phyloP scores from a whole-genome alignment of 768 basidiomycete genomes.

The Tylopilus plumbeoviolaceoides region DNA sequence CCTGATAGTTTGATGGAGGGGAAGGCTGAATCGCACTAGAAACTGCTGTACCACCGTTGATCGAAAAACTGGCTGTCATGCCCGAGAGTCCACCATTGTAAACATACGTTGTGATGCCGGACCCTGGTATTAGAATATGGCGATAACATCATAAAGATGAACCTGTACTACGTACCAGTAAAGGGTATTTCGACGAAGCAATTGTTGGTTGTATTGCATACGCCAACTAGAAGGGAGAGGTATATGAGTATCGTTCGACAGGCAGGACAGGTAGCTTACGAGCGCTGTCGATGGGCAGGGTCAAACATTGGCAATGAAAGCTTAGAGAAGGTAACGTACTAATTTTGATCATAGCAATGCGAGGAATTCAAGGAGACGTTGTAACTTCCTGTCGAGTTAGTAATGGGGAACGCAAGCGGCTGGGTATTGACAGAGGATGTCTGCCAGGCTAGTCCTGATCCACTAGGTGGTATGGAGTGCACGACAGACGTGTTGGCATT shows the following conservation, averaged over 20 bases:
- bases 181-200: constrained; percentile 22
- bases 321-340: too few relatives aligned
- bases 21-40: constrained; percentile 7
- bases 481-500: constrained; percentile 19
- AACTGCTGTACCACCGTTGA: constrained; percentile 11
- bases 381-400: constrained; percentile 20
- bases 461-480: constrained; percentile 17
- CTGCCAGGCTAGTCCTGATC: constrained; percentile 12
- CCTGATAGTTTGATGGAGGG: constrained; percentile 12
- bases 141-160: background rate
- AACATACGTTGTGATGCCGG: constrained; percentile 27
- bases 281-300: constrained; percentile 6
- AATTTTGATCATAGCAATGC: constrained; percentile 22
- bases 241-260: too few relatives aligned
- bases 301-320: background rate
- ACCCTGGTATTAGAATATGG: constrained; percentile 11
- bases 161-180: constrained; percentile 6
- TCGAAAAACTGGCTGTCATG: constrained; percentile 20
- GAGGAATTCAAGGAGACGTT: constrained; percentile 15
- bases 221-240: constrained; percentile 18
- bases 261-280: constrained; percentile 8
- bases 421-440: background rate
- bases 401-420: constrained; percentile 5
- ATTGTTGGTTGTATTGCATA: constrained; percentile 9
- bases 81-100: constrained; percentile 18